These are phyloP conservation scores for Bisporella sp. DNA, from an alignment of 2,329 filamentous ascomycete species.

Conservation along the genomic window DNA sequence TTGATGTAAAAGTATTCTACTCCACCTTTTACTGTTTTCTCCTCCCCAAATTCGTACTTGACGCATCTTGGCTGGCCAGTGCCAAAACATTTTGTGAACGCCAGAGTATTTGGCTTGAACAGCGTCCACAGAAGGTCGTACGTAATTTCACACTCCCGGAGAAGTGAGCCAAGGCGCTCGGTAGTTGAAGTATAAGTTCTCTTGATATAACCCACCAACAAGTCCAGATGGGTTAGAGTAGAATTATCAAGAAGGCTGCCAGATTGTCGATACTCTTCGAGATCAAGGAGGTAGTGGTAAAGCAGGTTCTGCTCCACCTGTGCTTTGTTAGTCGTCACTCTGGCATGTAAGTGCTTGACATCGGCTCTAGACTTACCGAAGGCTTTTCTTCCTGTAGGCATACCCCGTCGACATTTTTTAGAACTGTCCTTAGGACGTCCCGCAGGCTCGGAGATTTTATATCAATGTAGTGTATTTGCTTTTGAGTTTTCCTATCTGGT, in stretches of 20 bases:
- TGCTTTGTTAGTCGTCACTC: constrained; percentile 3
- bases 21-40: constrained; percentile 11
- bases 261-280: constrained; percentile 3
- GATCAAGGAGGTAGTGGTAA: constrained; percentile 10
- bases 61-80: constrained; percentile 15
- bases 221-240: constrained; percentile 6
- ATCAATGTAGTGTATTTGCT: constrained; percentile 22
- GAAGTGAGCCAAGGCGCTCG: constrained; percentile 15
- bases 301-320: constrained; percentile 11
- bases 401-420: constrained; percentile 25
- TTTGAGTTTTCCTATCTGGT: constrained; percentile 11
- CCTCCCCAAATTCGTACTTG: constrained; percentile 16
- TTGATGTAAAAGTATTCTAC: constrained; percentile 11
- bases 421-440: constrained; percentile 25
- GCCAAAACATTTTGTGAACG: constrained; percentile 21
- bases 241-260: not conserved
- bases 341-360: not conserved
- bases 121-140: constrained; percentile 31
- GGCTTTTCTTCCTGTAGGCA: constrained; percentile 27
- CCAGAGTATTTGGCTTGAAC: constrained; percentile 27
- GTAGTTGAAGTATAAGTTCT: constrained; percentile 7
- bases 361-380: constrained; percentile 4
- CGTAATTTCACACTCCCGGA: constrained; percentile 25
- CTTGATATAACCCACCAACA: constrained; percentile 13
- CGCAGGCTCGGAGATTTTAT: constrained; percentile 28